Evolutionary conservation across 768 basidiomycete genomes (phyloP), one percentile per base, ranked within the genome.

Genomic region (Mycena epipterygia): DNA sequence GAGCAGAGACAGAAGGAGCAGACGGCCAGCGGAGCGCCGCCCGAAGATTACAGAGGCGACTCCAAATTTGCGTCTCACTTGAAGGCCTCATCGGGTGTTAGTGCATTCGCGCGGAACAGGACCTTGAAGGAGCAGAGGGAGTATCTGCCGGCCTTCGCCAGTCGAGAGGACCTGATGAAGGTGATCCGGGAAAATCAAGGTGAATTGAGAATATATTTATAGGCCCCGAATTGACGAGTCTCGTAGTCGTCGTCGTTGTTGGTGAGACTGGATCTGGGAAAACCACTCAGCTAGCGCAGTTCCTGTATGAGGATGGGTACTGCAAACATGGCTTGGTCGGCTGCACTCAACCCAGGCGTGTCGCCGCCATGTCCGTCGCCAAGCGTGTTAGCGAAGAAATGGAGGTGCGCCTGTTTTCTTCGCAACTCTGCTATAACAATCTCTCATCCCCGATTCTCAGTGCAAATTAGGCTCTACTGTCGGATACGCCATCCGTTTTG

Each of bases 211-310:
- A 19, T 7, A 27, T 61, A 6, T 65, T 64, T 14, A n/a, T 16
- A 25, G n/a, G 33, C 16, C 37, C 46, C 49, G 16, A 27, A 46
- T 30, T 44, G 39, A 39, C 6, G 25, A 32, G 58, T 21, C 19
- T 27, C 30, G 57, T 39, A 98, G 98, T 99, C 41, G 86, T 94
- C 53, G 90, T 99, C 65, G 95, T 99, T 42, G 94, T 99, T 44
- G 98, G 98, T n/a, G 98, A 99, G 82, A 99, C 98, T n/a, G 98
- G 98, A 13, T 99, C 97, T 0, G 98, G 98, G 8, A 99, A 99
- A 83, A 99, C 98, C 1, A 99, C 98, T 0, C 98, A 99, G 79
- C 84, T 99, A 8, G 85, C 95, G 0, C 98, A 99, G 78, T 99
- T 96, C 82, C 80, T 99, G 70, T 95, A 98, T 77, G 98, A 99